These are phyloP conservation scores for Haplosporangium sp. DNA, from an alignment of 371 early-diverging fungal species.

Conservation along the genomic window DNA sequence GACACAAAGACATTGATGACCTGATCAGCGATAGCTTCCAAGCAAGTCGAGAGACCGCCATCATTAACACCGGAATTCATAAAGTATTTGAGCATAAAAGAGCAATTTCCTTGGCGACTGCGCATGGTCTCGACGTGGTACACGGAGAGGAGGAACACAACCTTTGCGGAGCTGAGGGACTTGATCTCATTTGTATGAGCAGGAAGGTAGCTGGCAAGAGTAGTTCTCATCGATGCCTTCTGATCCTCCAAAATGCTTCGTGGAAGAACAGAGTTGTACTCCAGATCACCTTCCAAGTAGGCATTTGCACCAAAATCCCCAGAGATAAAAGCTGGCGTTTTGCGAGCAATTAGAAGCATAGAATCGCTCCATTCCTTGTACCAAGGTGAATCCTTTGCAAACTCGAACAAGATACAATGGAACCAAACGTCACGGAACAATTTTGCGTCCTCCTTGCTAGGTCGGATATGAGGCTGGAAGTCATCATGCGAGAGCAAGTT, in stretches of 20 bases:
- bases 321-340: conserved; percentile 88
- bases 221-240: conserved; percentile 51
- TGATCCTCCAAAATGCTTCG: conserved; percentile 77
- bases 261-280: conserved; percentile 86
- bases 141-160: conserved; percentile 86
- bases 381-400: conserved; percentile 82
- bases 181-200: conserved; percentile 71
- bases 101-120: conserved; percentile 75
- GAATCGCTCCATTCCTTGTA: conserved; percentile 80
- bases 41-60: conserved; percentile 73
- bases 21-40: conserved; percentile 83
- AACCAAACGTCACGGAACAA: conserved; percentile 94
- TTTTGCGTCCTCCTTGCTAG: conserved; percentile 73
- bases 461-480: conserved; percentile 70
- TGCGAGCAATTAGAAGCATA: conserved; percentile 80
- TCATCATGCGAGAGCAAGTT: conserved; percentile 70
- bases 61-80: conserved; percentile 85
- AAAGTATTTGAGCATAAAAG: conserved; percentile 83
- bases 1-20: conserved; percentile 65
- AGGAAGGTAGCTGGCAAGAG: conserved; percentile 59
- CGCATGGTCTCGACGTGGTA: conserved; percentile 89
- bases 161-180: conserved; percentile 76
- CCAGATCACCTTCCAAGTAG: conserved; percentile 91
- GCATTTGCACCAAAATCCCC: conserved; percentile 71
- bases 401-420: conserved; percentile 83